A percentile compares a stretch with the other conserved stretches of the same genome.
phyloP scores from a whole-genome alignment of 495 filamentous ascomycete genomes.

The Penicillium cosmopolitanum region DNA sequence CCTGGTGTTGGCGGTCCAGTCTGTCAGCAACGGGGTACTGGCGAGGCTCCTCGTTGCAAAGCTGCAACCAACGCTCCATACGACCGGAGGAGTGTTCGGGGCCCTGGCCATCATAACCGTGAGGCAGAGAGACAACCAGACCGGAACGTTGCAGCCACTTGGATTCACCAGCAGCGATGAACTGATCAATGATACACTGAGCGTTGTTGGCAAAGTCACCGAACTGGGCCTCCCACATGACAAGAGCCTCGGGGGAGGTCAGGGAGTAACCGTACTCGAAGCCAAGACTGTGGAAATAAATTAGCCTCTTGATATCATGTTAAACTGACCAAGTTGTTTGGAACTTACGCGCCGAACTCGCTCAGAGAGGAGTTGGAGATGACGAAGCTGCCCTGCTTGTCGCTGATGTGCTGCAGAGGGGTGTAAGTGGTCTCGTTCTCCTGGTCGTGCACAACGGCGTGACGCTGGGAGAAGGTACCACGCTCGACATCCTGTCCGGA shows the following conservation, averaged over 20 bases:
- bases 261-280: conserved; percentile 99
- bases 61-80: conserved; percentile 95
- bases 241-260: conserved; percentile 92
- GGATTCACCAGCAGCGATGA: conserved; percentile 93
- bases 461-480: conserved; percentile 98
- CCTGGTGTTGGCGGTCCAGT: conserved; percentile 96
- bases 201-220: conserved; percentile 99
- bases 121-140: conserved; percentile 89
- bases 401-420: conserved; percentile 83
- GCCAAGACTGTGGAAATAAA: conserved; percentile 60
- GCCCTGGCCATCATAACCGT: conserved; percentile 98
- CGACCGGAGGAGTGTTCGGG: conserved; percentile 98
- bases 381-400: conserved; percentile 90
- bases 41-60: conserved; percentile 97
- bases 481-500: conserved; percentile 99
- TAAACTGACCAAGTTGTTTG: neutral
- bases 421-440: conserved; percentile 90
- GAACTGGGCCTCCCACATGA: conserved; percentile 99
- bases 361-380: conserved; percentile 97
- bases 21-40: conserved; percentile 85
- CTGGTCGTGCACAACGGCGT: conserved; percentile 97
- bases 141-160: conserved; percentile 99
- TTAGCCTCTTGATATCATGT: conserved; percentile 26
- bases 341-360: conserved; percentile 83
- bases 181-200: conserved; percentile 98